Conservation (phyloP, 306 rosid genomes). For the Pterocarpus santalinus region DNA sequence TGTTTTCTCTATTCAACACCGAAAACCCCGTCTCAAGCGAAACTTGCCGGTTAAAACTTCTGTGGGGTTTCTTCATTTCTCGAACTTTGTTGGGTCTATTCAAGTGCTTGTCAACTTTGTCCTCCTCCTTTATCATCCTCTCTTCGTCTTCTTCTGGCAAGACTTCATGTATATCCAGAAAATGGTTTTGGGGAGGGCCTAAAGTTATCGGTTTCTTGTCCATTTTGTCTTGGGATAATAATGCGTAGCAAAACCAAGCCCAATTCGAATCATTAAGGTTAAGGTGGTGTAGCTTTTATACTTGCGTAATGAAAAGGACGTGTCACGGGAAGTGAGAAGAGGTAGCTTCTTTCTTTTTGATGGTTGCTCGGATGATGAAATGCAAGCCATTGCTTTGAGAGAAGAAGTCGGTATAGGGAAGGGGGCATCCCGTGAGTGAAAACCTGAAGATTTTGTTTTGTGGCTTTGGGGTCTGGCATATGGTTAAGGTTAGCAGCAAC, state of each 20-base stretch:
- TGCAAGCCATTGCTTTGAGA: constrained; percentile 9
- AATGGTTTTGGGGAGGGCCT: constrained; percentile 48
- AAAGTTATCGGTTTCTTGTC: constrained; percentile 43
- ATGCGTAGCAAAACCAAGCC: background rate
- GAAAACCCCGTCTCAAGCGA: constrained; percentile 84
- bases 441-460: background rate
- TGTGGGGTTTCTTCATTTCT: constrained; percentile 51
- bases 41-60: constrained; percentile 67
- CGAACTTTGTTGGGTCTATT: constrained; percentile 49
- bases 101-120: constrained; percentile 40
- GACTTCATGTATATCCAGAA: constrained; percentile 69
- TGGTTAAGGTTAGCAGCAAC: background rate
- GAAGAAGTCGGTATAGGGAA: background rate
- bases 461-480: background rate
- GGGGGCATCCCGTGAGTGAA: constrained; percentile 14
- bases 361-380: constrained; percentile 9
- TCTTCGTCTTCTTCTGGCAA: constrained; percentile 65
- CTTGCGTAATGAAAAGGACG: background rate
- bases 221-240: background rate
- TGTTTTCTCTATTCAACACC: constrained; percentile 56
- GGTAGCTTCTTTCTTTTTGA: background rate
- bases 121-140: constrained; percentile 23
- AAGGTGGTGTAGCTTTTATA: background rate
- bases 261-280: background rate
- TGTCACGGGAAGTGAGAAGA: constrained; percentile 11